Evolutionary conservation across 352 stramenopile genomes (phyloP), one percentile per base, ranked within the genome.

Genomic region (Phytophthora meadii): DNA sequence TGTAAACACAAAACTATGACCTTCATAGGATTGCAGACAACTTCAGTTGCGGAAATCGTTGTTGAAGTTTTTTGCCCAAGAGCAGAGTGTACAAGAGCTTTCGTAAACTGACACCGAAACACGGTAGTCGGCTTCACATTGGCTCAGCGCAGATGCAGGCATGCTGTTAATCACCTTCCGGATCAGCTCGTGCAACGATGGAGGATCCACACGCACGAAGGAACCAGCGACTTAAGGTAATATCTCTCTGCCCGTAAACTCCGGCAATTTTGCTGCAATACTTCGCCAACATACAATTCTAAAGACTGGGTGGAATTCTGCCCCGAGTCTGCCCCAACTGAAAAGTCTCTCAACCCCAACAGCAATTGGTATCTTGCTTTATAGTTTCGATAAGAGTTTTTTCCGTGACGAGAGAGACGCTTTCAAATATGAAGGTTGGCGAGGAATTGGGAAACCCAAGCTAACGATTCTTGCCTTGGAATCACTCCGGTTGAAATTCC

Each of bases 41-140:
- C 25, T 3, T 27, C 34, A 1, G n/a, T 36, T 25, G 4, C 22
- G 42, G 19, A 55, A 52, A 44, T 59, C 39, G 17, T 48, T 34
- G 40, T 19, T 39, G 17, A 53, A 53, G 2, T 53, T 14, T n/a
- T 36, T 40, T 6, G n/a, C 27, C 27, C 39, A 12, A 59, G 47
- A 4, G 39, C 37, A 22, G 22, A 22, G 22, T 22, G 22, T 22
- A 40, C 54, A 32, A 70, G 32, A 27, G 10, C 40, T 7, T 17
- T 22, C 62, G 61, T 59, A 40, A 73, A 61, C 5, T 61, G 55
- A 46, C 57, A 48, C 51, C 63, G 64, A 40, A 68, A 64, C 32
- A 40, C 49, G 28, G 50, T 63, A 68, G 30, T 51, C 25, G 37
- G 54, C 27, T 42, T 22, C 27, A 9, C 48, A 52, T 14, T 62